phyloP scores from a whole-genome alignment of 2,329 filamentous ascomycete species.

The Ceratocystis alfenasii region DNA sequence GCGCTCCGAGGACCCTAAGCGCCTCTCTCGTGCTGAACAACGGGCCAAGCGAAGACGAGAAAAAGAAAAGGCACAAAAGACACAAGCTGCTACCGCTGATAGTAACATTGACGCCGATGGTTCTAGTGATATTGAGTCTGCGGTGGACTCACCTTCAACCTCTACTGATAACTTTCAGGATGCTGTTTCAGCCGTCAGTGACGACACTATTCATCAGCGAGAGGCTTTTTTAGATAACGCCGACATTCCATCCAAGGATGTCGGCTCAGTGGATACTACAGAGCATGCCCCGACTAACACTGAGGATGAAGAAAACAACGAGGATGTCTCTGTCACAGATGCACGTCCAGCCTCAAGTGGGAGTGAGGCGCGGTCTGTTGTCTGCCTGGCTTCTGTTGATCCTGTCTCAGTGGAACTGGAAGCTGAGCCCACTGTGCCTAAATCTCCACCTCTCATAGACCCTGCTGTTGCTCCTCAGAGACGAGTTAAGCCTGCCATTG shows the following conservation, averaged over 20 bases:
- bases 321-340: background rate
- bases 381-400: background rate
- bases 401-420: background rate
- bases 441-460: conserved; percentile 22
- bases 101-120: background rate
- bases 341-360: too few species aligned
- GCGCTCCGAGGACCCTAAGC: conserved; percentile 2
- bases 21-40: conserved; percentile 8
- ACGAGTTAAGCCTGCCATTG: conserved; percentile 52
- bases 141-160: conserved; percentile 4
- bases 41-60: conserved; percentile 10
- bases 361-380: background rate
- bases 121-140: conserved; percentile 7
- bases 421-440: conserved; percentile 25
- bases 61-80: background rate
- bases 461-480: conserved; percentile 37
- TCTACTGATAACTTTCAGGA: conserved; percentile 7
- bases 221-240: conserved; percentile 62
- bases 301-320: background rate
- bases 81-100: background rate
- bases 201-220: conserved; percentile 26
- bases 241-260: conserved; percentile 59
- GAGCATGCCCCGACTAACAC: background rate
- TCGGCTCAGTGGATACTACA: conserved; percentile 37
- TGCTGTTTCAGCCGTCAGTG: background rate